Evolutionary conservation across 495 filamentous ascomycete genomes (phyloP), one percentile per base, ranked within the genome.

Genomic region (Friedmanniomyces endolithicus): DNA sequence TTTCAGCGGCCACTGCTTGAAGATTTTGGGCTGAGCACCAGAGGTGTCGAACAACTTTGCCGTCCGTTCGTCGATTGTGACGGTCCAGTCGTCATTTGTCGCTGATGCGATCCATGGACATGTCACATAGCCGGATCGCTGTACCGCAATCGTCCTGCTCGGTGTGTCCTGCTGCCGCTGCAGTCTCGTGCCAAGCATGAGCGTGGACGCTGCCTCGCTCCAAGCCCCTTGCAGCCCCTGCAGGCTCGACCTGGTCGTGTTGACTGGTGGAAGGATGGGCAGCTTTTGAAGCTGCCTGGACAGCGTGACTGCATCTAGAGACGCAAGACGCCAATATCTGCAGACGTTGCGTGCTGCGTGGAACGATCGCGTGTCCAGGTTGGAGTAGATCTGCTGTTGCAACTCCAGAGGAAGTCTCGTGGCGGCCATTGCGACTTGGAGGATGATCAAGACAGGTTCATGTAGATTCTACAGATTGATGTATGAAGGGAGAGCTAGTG

Each of bases 271-370:
- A 4, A 31, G 41, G n/a, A 62, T 40, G 12, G 60, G 60, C 31
- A 62, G 50, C 35, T 46, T 51, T 8, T 48, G 22, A n/a, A 62
- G 45, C 53, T 59, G 56, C 20, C 50, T 48, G 9, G 46, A 17
- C 0, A 59, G 47, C 6, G 52, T 55, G 16, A 56, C 17, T 4
- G 43, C 14, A 22, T 59, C 56, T 11, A 52, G 22, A 9, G 60
- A 62, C 11, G 60, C 48, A 19, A 45, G 51, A 6, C 46, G 12
- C 60, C 60, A 62, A 50, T 47, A 59, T 23, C 40, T 58, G 56
- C 56, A 59, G 24, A 62, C 60, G 14, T 45, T 58, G n/a, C 60
- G 60, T n/a, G 60, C 60, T 17, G 60, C 51, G 43, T 49, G 40
- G 52, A 59, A 62, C 20, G 56, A 54, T 29, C n/a, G 22, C 19